These are phyloP conservation scores for Cladophialophora psammophila DNA, from an alignment of 2,329 filamentous ascomycete genomes.

Conservation along the genomic window DNA sequence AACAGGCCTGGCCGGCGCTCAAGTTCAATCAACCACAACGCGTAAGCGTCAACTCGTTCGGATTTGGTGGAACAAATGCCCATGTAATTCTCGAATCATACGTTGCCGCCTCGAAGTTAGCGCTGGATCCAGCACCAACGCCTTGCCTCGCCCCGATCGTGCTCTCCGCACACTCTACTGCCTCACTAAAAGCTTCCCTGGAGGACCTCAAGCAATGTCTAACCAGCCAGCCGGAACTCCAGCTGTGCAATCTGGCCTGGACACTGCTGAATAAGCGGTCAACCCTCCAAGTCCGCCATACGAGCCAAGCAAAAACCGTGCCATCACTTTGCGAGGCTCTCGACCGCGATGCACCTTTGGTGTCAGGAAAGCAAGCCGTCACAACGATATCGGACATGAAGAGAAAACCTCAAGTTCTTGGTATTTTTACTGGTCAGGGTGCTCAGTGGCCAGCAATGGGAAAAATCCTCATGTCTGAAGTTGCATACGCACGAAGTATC, in stretches of 20 bases:
- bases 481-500: conserved; percentile 29
- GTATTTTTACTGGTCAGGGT: conserved; percentile 50
- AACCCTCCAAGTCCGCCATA: background rate
- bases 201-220: background rate
- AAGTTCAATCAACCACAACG: conserved; percentile 34
- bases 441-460: conserved; percentile 49
- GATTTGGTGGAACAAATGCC: conserved; percentile 49
- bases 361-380: background rate
- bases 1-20: conserved; percentile 24
- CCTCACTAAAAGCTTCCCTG: background rate
- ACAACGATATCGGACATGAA: background rate
- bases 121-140: background rate
- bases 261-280: background rate
- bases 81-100: conserved; percentile 45
- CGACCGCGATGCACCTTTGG: background rate
- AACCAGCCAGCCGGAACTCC: background rate
- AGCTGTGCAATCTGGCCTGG: background rate
- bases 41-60: conserved; percentile 47
- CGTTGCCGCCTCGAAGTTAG: background rate
- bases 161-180: background rate
- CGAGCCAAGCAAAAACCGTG: background rate
- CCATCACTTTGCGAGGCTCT: conserved; percentile 1
- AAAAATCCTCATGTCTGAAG: conserved; percentile 40
- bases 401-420: conserved; percentile 29
- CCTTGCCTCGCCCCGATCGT: conserved; percentile 1